These are phyloP conservation scores for Trichosporon ovoides DNA, from an alignment of 1,284 basidiomycete species.

Conservation along the genomic window DNA sequence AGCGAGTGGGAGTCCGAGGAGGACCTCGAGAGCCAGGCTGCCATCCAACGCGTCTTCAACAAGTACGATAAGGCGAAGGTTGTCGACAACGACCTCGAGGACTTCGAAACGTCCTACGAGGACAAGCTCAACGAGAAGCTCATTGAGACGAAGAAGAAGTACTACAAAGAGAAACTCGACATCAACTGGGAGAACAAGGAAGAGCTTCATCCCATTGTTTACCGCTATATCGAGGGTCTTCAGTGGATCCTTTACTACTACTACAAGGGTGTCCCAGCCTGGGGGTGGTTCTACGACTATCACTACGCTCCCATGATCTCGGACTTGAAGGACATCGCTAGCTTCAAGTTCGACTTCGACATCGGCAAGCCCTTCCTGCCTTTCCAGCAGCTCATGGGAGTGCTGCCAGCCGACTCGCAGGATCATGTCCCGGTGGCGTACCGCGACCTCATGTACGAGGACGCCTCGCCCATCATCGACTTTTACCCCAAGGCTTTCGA, in stretches of 20 bases:
- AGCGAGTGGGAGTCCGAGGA: conserved; percentile 45
- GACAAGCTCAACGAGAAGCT: conserved; percentile 72
- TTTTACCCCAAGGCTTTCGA: conserved; percentile 93
- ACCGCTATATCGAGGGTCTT: conserved; percentile 84
- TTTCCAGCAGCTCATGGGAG: conserved; percentile 97
- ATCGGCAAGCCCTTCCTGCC: conserved; percentile 87
- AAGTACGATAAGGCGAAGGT: conserved; percentile 85
- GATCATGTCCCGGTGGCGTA: conserved; percentile 82
- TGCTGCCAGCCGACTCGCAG: conserved; percentile 82
- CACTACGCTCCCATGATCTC: conserved; percentile 94
- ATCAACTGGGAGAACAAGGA: conserved; percentile 64
- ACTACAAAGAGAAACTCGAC: conserved; percentile 86
- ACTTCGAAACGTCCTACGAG: conserved; percentile 72
- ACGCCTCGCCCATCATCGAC: conserved; percentile 81
- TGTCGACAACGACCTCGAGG: conserved; percentile 59
- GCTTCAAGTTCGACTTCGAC: conserved; percentile 78
- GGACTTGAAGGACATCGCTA: conserved; percentile 69
- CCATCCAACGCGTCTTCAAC: conserved; percentile 73
- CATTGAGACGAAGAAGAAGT: conserved; percentile 82
- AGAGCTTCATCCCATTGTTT: conserved; percentile 64
- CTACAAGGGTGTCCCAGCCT: conserved; percentile 91
- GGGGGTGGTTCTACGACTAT: conserved; percentile 99
- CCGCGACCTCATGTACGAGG: conserved; percentile 84
- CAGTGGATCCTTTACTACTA: conserved; percentile 99
- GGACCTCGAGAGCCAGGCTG: conserved; percentile 60